Conservation (phyloP, 2,329 filamentous ascomycete genomes). For the Ampelomyces quisqualis region DNA sequence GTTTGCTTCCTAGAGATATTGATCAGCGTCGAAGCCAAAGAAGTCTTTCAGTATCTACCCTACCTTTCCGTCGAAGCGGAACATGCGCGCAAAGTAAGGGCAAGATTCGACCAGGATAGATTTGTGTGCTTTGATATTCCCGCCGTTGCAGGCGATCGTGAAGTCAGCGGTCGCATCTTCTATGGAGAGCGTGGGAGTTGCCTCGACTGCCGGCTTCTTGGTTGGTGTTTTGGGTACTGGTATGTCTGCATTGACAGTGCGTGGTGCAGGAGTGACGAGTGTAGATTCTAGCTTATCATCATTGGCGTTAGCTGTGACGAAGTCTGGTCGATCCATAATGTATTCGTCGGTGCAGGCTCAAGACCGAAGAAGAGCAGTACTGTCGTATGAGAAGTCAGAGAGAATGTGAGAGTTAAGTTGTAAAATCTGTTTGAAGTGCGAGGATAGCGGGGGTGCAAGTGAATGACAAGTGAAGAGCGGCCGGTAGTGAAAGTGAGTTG, state of each 20-base stretch:
- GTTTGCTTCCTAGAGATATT: conserved; percentile 1
- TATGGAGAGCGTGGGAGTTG: not conserved
- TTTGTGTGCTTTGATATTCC: conserved; percentile 4
- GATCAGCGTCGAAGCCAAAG: not conserved
- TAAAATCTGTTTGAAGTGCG: too few relatives aligned
- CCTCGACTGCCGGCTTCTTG: not conserved
- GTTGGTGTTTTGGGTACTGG: not conserved
- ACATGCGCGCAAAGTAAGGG: conserved; percentile 11
- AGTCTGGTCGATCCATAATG: not conserved
- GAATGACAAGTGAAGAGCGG: too few relatives aligned
- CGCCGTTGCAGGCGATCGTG: conserved; percentile 5
- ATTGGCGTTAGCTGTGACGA: not conserved
- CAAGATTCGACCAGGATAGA: conserved; percentile 1
- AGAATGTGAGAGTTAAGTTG: too few relatives aligned
- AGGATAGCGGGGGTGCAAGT: too few relatives aligned
- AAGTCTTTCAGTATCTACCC: not conserved
- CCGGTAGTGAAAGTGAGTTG: too few relatives aligned
- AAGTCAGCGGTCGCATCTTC: conserved; percentile 10
- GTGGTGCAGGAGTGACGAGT: not conserved
- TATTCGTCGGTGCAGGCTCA: not conserved
- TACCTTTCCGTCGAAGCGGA: conserved; percentile 6
- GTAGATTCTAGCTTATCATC: not conserved
- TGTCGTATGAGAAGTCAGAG: too few relatives aligned
- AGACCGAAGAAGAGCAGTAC: too few relatives aligned
- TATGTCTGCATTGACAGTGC: not conserved